Conservation (phyloP, 306 rosid species). For the Pachyrhizus erosus region DNA sequence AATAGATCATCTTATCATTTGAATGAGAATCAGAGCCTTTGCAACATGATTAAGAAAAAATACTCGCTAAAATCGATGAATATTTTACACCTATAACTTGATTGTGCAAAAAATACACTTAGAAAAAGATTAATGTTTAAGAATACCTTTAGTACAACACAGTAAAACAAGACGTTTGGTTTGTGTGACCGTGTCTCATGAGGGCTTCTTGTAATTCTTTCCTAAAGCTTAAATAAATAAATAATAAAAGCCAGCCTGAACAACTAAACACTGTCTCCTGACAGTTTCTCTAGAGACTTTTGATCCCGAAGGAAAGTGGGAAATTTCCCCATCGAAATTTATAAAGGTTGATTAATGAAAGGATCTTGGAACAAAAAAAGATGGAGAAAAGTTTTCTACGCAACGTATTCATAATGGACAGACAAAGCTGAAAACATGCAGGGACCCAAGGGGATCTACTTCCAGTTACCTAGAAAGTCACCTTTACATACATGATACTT, state of each 20-base stretch:
- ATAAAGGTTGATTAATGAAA: background rate
- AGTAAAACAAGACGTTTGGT: too few relatives aligned
- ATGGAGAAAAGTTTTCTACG: slow-evolving; percentile 17
- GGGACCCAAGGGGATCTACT: slow-evolving; percentile 8
- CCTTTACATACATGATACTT: slow-evolving; percentile 46
- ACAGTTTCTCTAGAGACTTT: background rate
- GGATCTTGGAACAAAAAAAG: background rate
- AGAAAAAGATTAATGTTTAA: too few relatives aligned
- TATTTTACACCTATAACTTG: too few relatives aligned
- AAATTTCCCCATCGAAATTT: background rate
- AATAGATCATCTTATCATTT: too few relatives aligned
- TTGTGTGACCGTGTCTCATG: too few relatives aligned
- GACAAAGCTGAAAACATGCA: slow-evolving; percentile 28
- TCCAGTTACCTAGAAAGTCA: slow-evolving; percentile 36
- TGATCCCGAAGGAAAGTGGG: slow-evolving; percentile 1
- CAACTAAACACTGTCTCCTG: background rate
- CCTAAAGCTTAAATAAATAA: too few relatives aligned
- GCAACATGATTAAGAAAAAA: too few relatives aligned
- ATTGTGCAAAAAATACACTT: too few relatives aligned
- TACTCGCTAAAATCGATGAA: too few relatives aligned
- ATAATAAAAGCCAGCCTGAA: background rate
- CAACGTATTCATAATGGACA: slow-evolving; percentile 30
- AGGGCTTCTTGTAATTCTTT: too few relatives aligned
- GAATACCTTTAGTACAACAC: too few relatives aligned
- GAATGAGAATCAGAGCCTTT: too few relatives aligned